A percentile compares a stretch with the other conserved stretches of the same genome.
These are phyloP conservation scores for Capronia americana DNA, from an alignment of 2,329 filamentous ascomycete species.

Conservation along the genomic window DNA sequence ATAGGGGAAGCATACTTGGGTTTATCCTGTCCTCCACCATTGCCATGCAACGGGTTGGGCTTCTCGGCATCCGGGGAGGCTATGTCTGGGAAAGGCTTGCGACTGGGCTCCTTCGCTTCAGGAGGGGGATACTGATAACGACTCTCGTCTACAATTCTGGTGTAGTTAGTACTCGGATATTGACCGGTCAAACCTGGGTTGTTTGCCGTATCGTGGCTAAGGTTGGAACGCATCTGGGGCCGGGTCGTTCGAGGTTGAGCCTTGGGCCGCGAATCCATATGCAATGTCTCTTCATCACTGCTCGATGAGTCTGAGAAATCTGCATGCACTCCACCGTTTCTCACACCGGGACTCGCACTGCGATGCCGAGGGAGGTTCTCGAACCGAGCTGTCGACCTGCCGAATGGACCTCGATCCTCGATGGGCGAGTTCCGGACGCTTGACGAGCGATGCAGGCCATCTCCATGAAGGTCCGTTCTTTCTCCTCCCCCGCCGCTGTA, in stretches of 20 bases:
- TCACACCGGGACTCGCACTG: constrained; percentile 53
- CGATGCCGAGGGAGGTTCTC: constrained; percentile 47
- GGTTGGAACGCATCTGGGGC: constrained; percentile 22
- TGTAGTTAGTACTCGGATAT: constrained; percentile 39
- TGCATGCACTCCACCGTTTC: constrained; percentile 27
- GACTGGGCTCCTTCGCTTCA: constrained; percentile 30
- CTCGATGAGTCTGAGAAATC: constrained; percentile 38
- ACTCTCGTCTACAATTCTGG: constrained; percentile 34
- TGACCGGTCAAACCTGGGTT: constrained; percentile 36
- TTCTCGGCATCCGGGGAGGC: constrained; percentile 28
- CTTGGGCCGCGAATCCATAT: constrained; percentile 46
- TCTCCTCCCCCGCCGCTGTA: constrained; percentile 64
- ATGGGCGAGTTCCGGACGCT: constrained; percentile 59
- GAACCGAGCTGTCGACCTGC: constrained; percentile 47
- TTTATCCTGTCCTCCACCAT: constrained; percentile 27
- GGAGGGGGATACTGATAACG: constrained; percentile 38
- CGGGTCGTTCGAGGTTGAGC: constrained; percentile 38
- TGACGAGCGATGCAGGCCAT: constrained; percentile 59
- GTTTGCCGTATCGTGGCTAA: constrained; percentile 20
- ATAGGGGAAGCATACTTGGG: constrained; percentile 35
- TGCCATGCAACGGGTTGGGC: constrained; percentile 14
- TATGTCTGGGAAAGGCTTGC: constrained; percentile 34
- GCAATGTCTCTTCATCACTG: constrained; percentile 40
- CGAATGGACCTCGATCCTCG: constrained; percentile 43
- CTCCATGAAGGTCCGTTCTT: constrained; percentile 61